Evolutionary conservation across 1,284 basidiomycete species (phyloP).

Genomic region (Leucocoprinus gongylophorus): DNA sequence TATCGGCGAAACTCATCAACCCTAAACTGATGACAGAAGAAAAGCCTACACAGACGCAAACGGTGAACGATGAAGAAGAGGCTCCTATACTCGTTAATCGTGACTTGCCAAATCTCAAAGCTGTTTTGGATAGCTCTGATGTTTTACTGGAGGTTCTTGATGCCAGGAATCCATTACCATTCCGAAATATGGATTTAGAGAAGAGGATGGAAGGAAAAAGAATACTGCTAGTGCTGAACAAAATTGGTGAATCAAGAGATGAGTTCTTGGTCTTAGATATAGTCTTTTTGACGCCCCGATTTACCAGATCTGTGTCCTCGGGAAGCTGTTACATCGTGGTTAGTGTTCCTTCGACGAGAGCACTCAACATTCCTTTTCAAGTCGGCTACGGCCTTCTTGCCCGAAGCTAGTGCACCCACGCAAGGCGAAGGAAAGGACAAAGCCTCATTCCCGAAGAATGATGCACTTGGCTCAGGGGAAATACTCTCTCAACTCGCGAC

Average conservation of each 20-base stretch:
- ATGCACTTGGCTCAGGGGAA: slow-evolving; percentile 53
- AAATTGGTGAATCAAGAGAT: slow-evolving; percentile 60
- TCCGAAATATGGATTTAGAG: slow-evolving; percentile 62
- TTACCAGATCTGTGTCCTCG: slow-evolving; percentile 73
- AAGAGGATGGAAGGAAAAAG: slow-evolving; percentile 44
- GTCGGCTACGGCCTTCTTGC: slow-evolving; percentile 63
- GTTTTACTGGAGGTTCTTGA: slow-evolving; percentile 83
- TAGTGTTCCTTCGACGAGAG: slow-evolving; percentile 56
- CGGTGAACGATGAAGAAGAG: slow-evolving; percentile 37
- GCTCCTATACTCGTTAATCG: slow-evolving; percentile 60
- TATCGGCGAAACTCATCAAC: slow-evolving; percentile 35
- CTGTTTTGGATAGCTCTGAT: slow-evolving; percentile 80
- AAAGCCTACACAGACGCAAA: slow-evolving; percentile 19
- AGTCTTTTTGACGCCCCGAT: background rate
- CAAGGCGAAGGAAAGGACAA: slow-evolving; percentile 43
- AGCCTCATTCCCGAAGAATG: slow-evolving; percentile 38
- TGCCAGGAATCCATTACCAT: slow-evolving; percentile 74
- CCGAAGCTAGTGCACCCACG: slow-evolving; percentile 26
- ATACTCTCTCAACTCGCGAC: slow-evolving; percentile 41
- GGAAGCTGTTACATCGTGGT: slow-evolving; percentile 77
- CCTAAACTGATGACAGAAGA: slow-evolving; percentile 24
- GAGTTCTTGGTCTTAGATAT: background rate
- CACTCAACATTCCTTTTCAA: slow-evolving; percentile 80
- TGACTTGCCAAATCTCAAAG: slow-evolving; percentile 58
- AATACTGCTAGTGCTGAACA: slow-evolving; percentile 75